Conservation (phyloP, 805 yeast species). For the Hanseniaspora singularis region DNA sequence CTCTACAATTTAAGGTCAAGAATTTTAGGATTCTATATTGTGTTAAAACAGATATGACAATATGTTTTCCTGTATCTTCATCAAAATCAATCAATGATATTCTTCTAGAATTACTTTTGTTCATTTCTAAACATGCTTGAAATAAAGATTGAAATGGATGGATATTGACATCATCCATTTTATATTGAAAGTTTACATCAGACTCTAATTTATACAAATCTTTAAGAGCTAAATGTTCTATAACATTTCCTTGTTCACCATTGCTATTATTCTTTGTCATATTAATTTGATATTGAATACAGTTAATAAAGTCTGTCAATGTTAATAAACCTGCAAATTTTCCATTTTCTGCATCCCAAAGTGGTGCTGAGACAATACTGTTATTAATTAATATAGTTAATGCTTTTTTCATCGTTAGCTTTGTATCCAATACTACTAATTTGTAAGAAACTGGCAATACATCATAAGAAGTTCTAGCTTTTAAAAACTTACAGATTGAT, state of each 20-base stretch:
- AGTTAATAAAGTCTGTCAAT: slow-evolving; percentile 84
- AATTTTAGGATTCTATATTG: slow-evolving; percentile 93
- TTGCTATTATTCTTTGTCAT: slow-evolving; percentile 36
- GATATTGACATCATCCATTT: slow-evolving; percentile 67
- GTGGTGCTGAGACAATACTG: slow-evolving; percentile 89
- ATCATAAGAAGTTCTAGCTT: slow-evolving; percentile 88
- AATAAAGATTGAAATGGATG: slow-evolving; percentile 83
- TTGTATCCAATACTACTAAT: slow-evolving; percentile 83
- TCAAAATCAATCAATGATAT: slow-evolving; percentile 91
- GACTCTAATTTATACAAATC: slow-evolving; percentile 78
- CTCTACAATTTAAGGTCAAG: slow-evolving; percentile 91
- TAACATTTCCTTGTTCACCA: slow-evolving; percentile 64
- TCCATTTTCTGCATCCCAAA: slow-evolving; percentile 85
- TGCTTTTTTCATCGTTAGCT: slow-evolving; percentile 79
- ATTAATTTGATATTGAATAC: slow-evolving; percentile 84
- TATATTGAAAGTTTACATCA: slow-evolving; percentile 70
- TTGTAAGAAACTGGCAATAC: slow-evolving; percentile 92
- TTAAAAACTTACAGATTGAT: slow-evolving; percentile 72
- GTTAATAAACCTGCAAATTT: slow-evolving; percentile 91
- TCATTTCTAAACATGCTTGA: slow-evolving; percentile 89
- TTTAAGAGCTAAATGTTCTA: slow-evolving; percentile 72
- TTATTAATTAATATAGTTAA: slow-evolving; percentile 82
- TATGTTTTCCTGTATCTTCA: slow-evolving; percentile 82
- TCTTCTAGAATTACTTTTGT: slow-evolving; percentile 77
- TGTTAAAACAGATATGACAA: slow-evolving; percentile 87